phyloP scores from a whole-genome alignment of 345 rosid genomes.

The Euclidium syriacum region DNA sequence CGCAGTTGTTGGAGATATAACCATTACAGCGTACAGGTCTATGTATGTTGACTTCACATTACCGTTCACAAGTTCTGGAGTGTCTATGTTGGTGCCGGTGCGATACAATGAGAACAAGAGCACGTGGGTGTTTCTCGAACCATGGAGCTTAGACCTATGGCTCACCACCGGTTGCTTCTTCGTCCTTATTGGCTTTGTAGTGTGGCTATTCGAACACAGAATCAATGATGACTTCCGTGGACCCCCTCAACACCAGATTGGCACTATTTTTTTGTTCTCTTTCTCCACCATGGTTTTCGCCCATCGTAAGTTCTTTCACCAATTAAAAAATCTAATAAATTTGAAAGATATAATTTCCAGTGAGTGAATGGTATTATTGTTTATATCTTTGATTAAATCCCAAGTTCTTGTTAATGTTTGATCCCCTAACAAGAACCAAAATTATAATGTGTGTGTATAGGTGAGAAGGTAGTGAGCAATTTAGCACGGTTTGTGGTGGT shows the following conservation, averaged over 20 bases:
- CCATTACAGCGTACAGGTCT: constrained; percentile 49
- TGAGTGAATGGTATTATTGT: too few species aligned
- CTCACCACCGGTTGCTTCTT: constrained; percentile 46
- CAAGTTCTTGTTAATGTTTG: neutral
- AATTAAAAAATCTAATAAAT: neutral
- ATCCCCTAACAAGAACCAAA: neutral
- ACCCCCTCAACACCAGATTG: constrained; percentile 29
- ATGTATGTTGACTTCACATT: constrained; percentile 51
- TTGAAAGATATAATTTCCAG: neutral
- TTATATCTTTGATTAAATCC: neutral
- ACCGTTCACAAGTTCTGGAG: constrained; percentile 67
- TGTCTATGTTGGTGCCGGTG: constrained; percentile 58
- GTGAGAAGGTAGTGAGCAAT: constrained; percentile 35
- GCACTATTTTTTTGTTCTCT: constrained; percentile 32
- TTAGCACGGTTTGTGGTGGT: constrained; percentile 34
- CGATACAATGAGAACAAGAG: constrained; percentile 33
- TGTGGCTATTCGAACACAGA: constrained; percentile 73
- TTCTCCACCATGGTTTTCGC: constrained; percentile 32
- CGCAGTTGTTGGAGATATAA: constrained; percentile 62
- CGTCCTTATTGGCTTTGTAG: constrained; percentile 46
- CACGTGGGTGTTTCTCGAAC: constrained; percentile 65
- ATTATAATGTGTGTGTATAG: constrained; percentile 11
- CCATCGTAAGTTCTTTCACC: constrained; percentile 21
- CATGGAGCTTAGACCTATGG: constrained; percentile 67
- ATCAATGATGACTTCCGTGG: constrained; percentile 61